Percentiles rank a stretch among this genome's conserved stretches.
These are phyloP conservation scores for Dictyostelium capitatum DNA, from an alignment of 78 protist species.

Conservation along the genomic window DNA sequence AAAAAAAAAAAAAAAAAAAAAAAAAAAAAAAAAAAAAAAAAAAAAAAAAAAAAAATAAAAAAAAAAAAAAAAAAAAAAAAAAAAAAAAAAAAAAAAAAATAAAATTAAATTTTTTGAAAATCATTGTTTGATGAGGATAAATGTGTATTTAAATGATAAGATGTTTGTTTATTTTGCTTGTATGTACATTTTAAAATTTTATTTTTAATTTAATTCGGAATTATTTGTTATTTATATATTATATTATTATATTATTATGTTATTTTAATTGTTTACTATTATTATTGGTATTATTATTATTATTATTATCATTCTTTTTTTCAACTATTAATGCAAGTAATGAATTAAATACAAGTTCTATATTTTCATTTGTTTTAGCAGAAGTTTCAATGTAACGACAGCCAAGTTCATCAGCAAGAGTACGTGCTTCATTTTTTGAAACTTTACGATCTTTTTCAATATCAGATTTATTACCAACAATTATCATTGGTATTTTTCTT, in stretches of 20 bases:
- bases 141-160: no score
- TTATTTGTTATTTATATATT: not conserved
- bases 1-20: not conserved
- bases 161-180: no score
- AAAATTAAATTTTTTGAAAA: not conserved
- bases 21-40: not conserved
- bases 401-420: constrained; percentile 71
- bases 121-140: no score
- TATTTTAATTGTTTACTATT: not conserved
- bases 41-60: not conserved
- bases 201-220: not conserved
- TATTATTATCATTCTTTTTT: not conserved
- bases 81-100: not conserved
- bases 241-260: not conserved
- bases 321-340: not conserved
- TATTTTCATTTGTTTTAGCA: constrained; percentile 86
- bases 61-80: not conserved
- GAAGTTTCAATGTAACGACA: constrained; percentile 91
- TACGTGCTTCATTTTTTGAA: constrained; percentile 84
- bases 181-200: no score
- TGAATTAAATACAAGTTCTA: constrained; percentile 27
- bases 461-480: constrained; percentile 81
- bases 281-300: not conserved
- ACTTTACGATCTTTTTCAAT: constrained; percentile 81
- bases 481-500: constrained; percentile 57